Conservation (phyloP, 176 grass and related monocot genomes). For the Urochloa ruziziensis region DNA sequence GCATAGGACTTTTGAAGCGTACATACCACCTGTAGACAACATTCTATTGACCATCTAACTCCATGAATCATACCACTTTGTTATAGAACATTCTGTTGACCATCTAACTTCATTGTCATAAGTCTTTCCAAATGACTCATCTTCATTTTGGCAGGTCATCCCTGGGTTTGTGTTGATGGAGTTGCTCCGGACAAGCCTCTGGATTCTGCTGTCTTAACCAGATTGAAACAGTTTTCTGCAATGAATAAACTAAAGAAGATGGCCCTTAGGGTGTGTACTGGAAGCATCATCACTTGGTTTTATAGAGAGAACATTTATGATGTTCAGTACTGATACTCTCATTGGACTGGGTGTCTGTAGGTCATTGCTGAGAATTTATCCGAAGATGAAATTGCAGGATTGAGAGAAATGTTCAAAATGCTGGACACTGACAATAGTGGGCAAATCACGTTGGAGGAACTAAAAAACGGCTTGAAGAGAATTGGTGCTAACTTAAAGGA, state of each 20-base stretch:
- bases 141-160: constrained; percentile 57
- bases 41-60: neutral
- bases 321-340: constrained; percentile 28
- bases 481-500: constrained; percentile 91
- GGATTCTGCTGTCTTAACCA: constrained; percentile 72
- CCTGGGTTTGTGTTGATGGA: constrained; percentile 75
- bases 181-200: constrained; percentile 74
- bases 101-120: constrained; percentile 4
- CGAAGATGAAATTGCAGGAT: constrained; percentile 93
- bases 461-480: constrained; percentile 73
- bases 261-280: constrained; percentile 57
- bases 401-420: constrained; percentile 98
- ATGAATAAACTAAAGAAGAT: constrained; percentile 90
- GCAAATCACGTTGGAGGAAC: constrained; percentile 89
- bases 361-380: constrained; percentile 94
- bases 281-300: neutral
- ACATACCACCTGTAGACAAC: neutral
- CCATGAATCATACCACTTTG: neutral
- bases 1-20: neutral
- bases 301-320: constrained; percentile 7
- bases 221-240: constrained; percentile 80
- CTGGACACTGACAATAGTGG: constrained; percentile 94
- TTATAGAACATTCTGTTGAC: neutral
- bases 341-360: constrained; percentile 40
- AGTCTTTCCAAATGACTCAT: constrained; percentile 10